Conservation (phyloP, 1,284 basidiomycete species). For the Puccinia coronata region DNA sequence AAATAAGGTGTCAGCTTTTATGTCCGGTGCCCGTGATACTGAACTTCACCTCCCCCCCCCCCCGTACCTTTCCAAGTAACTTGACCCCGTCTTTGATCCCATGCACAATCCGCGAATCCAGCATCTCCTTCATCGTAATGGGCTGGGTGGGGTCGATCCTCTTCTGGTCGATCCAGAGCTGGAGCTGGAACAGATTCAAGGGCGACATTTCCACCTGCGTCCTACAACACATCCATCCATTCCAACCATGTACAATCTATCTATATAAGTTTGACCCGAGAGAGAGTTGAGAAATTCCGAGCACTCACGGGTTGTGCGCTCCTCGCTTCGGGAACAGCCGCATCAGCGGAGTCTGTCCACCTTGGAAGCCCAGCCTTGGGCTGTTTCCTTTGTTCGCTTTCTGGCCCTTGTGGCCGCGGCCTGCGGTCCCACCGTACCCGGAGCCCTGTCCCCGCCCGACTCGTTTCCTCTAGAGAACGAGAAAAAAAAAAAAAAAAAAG, state of each 20-base stretch:
- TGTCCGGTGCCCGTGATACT: no score
- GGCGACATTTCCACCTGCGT: slow-evolving; percentile 74
- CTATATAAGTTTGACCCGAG: background rate
- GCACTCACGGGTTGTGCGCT: slow-evolving; percentile 79
- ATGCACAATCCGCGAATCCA: slow-evolving; percentile 83
- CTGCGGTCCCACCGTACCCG: slow-evolving; percentile 84
- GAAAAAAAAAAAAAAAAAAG: background rate
- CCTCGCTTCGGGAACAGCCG: slow-evolving; percentile 89
- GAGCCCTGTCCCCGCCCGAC: slow-evolving; percentile 90
- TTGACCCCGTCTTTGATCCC: slow-evolving; percentile 87
- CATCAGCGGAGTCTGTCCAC: slow-evolving; percentile 93
- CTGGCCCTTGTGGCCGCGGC: slow-evolving; percentile 93
- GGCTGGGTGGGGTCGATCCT: slow-evolving; percentile 76
- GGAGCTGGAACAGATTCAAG: slow-evolving; percentile 82
- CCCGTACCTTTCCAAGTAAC: slow-evolving; percentile 73
- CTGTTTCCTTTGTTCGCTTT: slow-evolving; percentile 88
- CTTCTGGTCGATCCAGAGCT: slow-evolving; percentile 85
- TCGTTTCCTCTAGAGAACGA: slow-evolving; percentile 65
- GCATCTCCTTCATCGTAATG: slow-evolving; percentile 82
- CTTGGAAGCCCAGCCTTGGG: slow-evolving; percentile 72
- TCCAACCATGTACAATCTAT: background rate
- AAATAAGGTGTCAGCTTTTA: no score
- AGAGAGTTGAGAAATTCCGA: background rate
- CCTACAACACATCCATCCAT: slow-evolving; percentile 4
- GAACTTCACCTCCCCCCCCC: slow-evolving; percentile 53